A percentile compares a stretch with the other conserved stretches of the same genome.
Evolutionary conservation across 306 rosid genomes (phyloP).

Genomic region (Trichosanthes cucumerina): DNA sequence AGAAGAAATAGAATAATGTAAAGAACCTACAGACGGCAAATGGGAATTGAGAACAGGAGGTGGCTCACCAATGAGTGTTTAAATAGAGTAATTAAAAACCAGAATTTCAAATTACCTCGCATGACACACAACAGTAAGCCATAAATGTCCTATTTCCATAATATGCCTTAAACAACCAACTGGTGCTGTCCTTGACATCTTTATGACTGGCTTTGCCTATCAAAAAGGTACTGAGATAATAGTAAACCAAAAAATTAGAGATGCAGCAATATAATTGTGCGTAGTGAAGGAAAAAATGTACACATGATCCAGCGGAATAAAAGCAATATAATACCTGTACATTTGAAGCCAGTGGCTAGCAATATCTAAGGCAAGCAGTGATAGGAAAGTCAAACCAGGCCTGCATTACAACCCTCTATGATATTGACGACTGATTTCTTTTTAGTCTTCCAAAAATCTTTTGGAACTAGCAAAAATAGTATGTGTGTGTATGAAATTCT

Average conservation of each 20-base stretch:
- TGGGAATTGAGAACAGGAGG: slow-evolving; percentile 14
- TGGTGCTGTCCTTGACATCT: slow-evolving; percentile 96
- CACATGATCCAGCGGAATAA: slow-evolving; percentile 1
- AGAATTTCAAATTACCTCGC: slow-evolving; percentile 50
- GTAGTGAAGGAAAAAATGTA: background rate
- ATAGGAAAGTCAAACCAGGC: slow-evolving; percentile 77
- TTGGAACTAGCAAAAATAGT: background rate
- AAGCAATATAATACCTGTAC: slow-evolving; percentile 57
- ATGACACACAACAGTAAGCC: slow-evolving; percentile 94
- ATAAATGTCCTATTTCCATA: slow-evolving; percentile 92
- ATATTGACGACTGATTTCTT: background rate
- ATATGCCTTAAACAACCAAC: slow-evolving; percentile 81
- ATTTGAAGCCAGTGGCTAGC: slow-evolving; percentile 98
- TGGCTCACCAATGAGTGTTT: background rate
- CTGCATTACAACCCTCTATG: slow-evolving; percentile 35
- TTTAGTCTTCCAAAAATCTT: background rate
- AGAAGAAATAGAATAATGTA: slow-evolving; percentile 69
- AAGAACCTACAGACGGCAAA: slow-evolving; percentile 52
- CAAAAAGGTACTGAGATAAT: slow-evolving; percentile 75
- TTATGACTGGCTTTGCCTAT: slow-evolving; percentile 88
- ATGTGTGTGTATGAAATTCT: background rate
- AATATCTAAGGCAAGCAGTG: slow-evolving; percentile 89
- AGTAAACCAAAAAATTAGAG: slow-evolving; percentile 10
- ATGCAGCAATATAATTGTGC: slow-evolving; percentile 4
- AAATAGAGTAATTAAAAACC: background rate